Base-by-base conservation (phyloP, 768 basidiomycete genomes). In the Nidularia sp. region DNA sequence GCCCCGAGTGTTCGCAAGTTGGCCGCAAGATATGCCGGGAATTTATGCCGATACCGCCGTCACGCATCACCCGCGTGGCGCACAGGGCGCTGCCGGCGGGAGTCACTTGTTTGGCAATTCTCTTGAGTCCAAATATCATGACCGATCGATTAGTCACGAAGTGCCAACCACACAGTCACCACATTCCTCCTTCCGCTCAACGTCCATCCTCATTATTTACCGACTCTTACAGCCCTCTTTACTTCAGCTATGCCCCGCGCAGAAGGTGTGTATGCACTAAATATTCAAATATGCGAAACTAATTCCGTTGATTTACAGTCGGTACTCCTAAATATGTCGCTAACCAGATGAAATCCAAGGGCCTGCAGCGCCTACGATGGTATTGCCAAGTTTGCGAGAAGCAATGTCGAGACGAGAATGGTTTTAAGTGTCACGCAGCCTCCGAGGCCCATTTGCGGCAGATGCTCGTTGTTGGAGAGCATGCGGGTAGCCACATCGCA, bases 321-420 rank as follows among this genome's bases (percentile, higher is more conserved):
- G 91, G 91, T 65, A 92, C 91, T 5, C 89, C 91, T 25, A 93
- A 93, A 70, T 88, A 81, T 69, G 72, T 95, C 55, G 93, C 92
- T 18, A 98, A 98, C 69, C 89, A 92, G 70, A 95, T 96, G 89
- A 98, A 98, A 74, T 88, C 93, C 53, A 98, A 98, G 65, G 96
- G 94, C 60, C 77, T 96, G 47, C 96, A 97, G 69, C 85, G 93
- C 62, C 82, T 98, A 57, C 82, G 95, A 56, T 98, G 95, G 96
- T 99, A 91, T 72, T 98, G 96, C 64, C 96, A 99, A 78, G 92
- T 98, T 58, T 98, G 97, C 81, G 75, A 98, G 79, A 99, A 99
- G 67, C 96, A 98, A 70, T 98, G 96, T 68, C 78, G 95, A 66
- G 91, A 98, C 69, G 97, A 98, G 75, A 99, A 99, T 69, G 97